phyloP scores from a whole-genome alignment of 768 basidiomycete genomes.

The Cystobasidium tubakii region DNA sequence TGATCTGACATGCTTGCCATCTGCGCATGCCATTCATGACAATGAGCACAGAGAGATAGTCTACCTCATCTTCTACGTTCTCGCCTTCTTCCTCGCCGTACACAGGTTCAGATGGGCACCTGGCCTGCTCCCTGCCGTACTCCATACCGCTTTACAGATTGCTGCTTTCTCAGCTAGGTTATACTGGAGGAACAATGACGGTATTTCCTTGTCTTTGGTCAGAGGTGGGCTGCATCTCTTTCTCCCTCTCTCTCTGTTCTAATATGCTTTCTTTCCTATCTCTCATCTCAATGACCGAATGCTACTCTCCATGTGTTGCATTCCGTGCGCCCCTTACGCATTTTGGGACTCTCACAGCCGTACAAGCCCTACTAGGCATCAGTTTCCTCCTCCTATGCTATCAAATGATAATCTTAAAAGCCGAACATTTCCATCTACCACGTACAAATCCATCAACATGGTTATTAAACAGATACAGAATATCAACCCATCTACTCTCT shows the following conservation, averaged over 20 bases:
- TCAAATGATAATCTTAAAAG: slow-evolving; percentile 11
- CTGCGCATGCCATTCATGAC: too few species aligned
- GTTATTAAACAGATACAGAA: background rate
- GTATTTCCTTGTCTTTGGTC: background rate
- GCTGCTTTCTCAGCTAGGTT: slow-evolving; percentile 3
- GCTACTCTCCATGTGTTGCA: background rate
- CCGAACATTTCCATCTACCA: background rate
- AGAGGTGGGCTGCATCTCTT: slow-evolving; percentile 13
- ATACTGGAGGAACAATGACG: background rate
- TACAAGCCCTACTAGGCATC: background rate
- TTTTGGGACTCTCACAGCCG: background rate
- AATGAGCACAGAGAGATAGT: slow-evolving; percentile 1
- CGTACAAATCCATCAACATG: background rate
- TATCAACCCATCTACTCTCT: background rate
- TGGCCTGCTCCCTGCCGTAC: background rate
- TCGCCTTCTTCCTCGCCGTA: background rate
- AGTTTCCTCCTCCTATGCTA: background rate
- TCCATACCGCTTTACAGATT: background rate
- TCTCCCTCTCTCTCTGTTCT: too few species aligned
- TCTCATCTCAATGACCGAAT: too few species aligned
- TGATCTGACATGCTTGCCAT: too few species aligned
- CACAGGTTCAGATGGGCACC: slow-evolving; percentile 5
- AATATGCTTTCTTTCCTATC: too few species aligned
- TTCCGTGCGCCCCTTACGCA: background rate
- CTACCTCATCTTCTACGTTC: background rate